Percentiles rank a stretch among this genome's conserved stretches.
phyloP scores from a whole-genome alignment of 352 stramenopile species.

The Phytophthora citrophthora region DNA sequence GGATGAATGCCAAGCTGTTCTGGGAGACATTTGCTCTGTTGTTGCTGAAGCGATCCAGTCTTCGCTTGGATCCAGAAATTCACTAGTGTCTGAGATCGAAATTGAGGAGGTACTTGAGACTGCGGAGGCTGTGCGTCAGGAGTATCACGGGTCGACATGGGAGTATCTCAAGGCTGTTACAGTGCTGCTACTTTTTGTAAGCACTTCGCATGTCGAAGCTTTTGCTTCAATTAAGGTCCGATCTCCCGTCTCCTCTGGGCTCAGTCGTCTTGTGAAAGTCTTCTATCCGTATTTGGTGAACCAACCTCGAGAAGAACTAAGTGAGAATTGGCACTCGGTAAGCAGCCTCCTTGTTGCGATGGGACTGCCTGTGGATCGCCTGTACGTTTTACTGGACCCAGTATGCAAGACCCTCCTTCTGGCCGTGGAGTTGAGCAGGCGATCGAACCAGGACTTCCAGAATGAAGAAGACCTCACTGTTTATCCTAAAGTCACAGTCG shows the following conservation, averaged over 20 bases:
- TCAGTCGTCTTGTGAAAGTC: conserved; percentile 57
- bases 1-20: conserved; percentile 23
- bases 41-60: conserved; percentile 18
- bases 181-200: conserved; percentile 25
- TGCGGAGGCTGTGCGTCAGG: conserved; percentile 31
- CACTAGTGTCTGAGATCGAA: conserved; percentile 55
- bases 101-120: conserved; percentile 42
- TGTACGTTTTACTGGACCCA: conserved; percentile 49
- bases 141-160: conserved; percentile 38
- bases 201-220: background rate
- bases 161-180: conserved; percentile 35
- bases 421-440: conserved; percentile 20
- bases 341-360: conserved; percentile 33
- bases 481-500: conserved; percentile 50
- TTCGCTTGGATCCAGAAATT: conserved; percentile 33
- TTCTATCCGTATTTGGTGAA: conserved; percentile 80
- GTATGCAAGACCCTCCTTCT: conserved; percentile 66
- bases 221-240: background rate
- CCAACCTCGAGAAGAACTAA: conserved; percentile 50
- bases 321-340: conserved; percentile 44
- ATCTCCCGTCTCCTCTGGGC: conserved; percentile 21
- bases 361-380: conserved; percentile 18
- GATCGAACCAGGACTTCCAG: conserved; percentile 25
- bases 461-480: conserved; percentile 16
- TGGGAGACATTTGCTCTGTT: conserved; percentile 25